These are phyloP conservation scores for Panicum hallii DNA, from an alignment of 202 grass and related monocot genomes.

Conservation along the genomic window DNA sequence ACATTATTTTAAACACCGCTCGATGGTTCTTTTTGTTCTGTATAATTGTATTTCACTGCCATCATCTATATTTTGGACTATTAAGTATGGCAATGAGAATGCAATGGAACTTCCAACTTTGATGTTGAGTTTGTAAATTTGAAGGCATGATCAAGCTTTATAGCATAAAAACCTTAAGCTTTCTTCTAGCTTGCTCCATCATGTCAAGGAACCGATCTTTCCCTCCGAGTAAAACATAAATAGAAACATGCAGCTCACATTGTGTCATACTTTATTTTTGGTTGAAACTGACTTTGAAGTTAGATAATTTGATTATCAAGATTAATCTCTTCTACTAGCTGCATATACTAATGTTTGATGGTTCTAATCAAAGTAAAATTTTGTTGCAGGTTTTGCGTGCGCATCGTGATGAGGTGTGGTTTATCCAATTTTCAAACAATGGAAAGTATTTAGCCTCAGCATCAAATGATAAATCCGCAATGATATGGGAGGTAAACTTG, in stretches of 20 bases:
- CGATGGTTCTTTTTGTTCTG: neutral
- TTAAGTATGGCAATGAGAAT: neutral
- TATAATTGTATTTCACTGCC: neutral
- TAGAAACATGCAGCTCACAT: neutral
- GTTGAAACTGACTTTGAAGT: neutral
- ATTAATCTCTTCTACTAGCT: neutral
- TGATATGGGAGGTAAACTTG: slow-evolving; percentile 97
- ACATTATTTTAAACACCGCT: slow-evolving; percentile 21
- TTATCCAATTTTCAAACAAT: slow-evolving; percentile 92
- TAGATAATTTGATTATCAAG: neutral
- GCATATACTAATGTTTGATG: slow-evolving; percentile 26
- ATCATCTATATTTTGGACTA: slow-evolving; percentile 10
- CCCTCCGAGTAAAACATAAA: neutral
- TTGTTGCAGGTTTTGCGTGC: slow-evolving; percentile 71
- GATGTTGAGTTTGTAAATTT: slow-evolving; percentile 32
- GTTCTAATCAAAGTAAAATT: slow-evolving; percentile 28
- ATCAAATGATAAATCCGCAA: slow-evolving; percentile 84
- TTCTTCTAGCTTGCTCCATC: neutral
- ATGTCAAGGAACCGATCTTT: neutral
- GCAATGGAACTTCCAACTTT: neutral
- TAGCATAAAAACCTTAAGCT: slow-evolving; percentile 19
- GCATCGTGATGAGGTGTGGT: slow-evolving; percentile 94
- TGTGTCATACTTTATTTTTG: neutral
- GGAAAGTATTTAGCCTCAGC: slow-evolving; percentile 95
- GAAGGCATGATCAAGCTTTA: slow-evolving; percentile 24